Conservation (phyloP, 371 early-diverging fungal genomes). For the Syncephalastrum contaminatum region DNA sequence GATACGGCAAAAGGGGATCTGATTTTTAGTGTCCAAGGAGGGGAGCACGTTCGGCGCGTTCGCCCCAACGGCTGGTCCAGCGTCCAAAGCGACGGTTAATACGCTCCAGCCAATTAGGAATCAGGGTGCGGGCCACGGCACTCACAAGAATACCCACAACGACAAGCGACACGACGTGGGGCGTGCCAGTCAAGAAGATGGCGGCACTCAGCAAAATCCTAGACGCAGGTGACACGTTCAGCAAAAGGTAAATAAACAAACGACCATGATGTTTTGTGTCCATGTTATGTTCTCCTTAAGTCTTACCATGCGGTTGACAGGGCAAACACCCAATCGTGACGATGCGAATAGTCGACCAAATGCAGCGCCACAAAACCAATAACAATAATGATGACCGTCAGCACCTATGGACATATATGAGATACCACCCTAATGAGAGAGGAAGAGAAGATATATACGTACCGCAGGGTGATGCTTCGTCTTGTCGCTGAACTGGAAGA, state of each 20-base stretch:
- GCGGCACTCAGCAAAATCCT: constrained; percentile 40
- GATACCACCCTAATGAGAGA: neutral
- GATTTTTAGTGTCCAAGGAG: constrained; percentile 20
- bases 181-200: constrained; percentile 27
- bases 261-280: constrained; percentile 2
- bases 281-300: neutral
- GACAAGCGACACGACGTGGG: constrained; percentile 34
- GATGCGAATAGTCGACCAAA: constrained; percentile 43
- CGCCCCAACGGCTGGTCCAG: constrained; percentile 35
- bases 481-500: constrained; percentile 31
- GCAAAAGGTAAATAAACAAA: constrained; percentile 2
- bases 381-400: constrained; percentile 27
- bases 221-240: neutral
- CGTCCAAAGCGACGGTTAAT: constrained; percentile 38
- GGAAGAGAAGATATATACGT: constrained; percentile 7
- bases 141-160: constrained; percentile 44
- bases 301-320: constrained; percentile 47
- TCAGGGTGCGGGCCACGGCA: constrained; percentile 40
- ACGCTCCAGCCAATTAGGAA: constrained; percentile 41
- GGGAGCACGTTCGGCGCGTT: constrained; percentile 51
- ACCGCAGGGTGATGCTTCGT: constrained; percentile 35
- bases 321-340: constrained; percentile 50
- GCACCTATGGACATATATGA: constrained; percentile 18
- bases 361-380: constrained; percentile 43
- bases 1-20: neutral